Percentiles rank a stretch among this genome's conserved stretches.
phyloP scores from a whole-genome alignment of 176 grass and related monocot species.

The Oryza australiensis region DNA sequence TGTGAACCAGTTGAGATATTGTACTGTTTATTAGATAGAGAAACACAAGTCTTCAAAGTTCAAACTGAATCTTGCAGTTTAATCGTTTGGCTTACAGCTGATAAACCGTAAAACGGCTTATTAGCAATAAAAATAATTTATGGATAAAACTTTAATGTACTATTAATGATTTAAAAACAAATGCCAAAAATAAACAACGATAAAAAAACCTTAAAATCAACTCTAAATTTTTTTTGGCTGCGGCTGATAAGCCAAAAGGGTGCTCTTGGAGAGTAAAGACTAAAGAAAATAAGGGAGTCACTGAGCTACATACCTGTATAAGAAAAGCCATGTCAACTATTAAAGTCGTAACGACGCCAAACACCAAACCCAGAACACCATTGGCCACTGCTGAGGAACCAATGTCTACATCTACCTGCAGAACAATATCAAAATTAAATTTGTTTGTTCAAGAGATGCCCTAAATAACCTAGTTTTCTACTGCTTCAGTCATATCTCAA shows the following conservation, averaged over 20 bases:
- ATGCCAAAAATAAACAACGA: too few species aligned
- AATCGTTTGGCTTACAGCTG: too few species aligned
- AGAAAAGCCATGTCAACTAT: conserved; percentile 98
- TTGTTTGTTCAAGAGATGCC: background rate
- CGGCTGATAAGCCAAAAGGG: too few species aligned
- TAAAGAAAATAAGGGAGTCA: background rate
- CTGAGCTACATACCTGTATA: conserved; percentile 69
- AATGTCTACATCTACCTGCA: conserved; percentile 95
- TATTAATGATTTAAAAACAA: too few species aligned
- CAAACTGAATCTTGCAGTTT: background rate
- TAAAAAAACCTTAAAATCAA: too few species aligned
- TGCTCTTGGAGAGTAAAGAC: background rate
- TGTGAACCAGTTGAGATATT: background rate
- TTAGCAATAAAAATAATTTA: too few species aligned
- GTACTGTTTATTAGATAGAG: background rate
- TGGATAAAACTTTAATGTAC: too few species aligned
- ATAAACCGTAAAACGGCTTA: too few species aligned
- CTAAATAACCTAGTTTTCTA: background rate
- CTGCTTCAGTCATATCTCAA: background rate
- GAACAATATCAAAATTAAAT: conserved; percentile 10
- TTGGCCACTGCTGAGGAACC: conserved; percentile 95
- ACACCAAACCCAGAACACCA: conserved; percentile 95
- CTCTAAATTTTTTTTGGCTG: too few species aligned
- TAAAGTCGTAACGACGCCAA: conserved; percentile 79
- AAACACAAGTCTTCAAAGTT: background rate